Percentiles rank a stretch among this genome's conserved stretches.
phyloP scores from a whole-genome alignment of 2,329 filamentous ascomycete genomes.

The Fusarium staphyleae region DNA sequence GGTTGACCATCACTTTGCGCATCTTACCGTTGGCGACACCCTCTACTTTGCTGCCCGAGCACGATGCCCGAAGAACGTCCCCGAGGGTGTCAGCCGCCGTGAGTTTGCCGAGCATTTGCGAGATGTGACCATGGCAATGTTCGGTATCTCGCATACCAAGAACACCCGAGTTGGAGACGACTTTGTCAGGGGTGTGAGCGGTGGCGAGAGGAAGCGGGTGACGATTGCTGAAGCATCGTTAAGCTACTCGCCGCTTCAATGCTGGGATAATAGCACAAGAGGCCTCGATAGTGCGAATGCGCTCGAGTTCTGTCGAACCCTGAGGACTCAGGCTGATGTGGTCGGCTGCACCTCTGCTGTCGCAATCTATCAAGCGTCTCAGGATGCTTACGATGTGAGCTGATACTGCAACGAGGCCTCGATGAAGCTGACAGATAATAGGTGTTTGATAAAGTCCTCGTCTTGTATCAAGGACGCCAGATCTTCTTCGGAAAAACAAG shows the following conservation, averaged over 20 bases:
- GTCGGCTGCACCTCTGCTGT: constrained; percentile 64
- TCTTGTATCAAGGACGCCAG: constrained; percentile 72
- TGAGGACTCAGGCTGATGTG: constrained; percentile 67
- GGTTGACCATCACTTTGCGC: constrained; percentile 79
- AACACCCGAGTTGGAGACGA: constrained; percentile 76
- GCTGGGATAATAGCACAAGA: constrained; percentile 74
- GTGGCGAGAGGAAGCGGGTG: constrained; percentile 58
- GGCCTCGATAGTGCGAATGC: constrained; percentile 71
- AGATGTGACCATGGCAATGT: constrained; percentile 75
- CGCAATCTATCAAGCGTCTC: constrained; percentile 69
- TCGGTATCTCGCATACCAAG: constrained; percentile 72
- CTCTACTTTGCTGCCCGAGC: constrained; percentile 76
- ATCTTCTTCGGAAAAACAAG: constrained; percentile 54
- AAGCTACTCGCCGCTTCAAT: constrained; percentile 60
- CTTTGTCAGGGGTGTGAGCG: constrained; percentile 64
- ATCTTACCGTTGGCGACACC: constrained; percentile 77
- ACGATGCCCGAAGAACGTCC: constrained; percentile 66
- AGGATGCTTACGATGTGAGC: constrained; percentile 42
- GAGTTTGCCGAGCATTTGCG: constrained; percentile 66
- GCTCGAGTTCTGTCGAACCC: constrained; percentile 68
- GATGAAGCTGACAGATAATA: background rate
- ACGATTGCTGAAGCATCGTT: constrained; percentile 47
- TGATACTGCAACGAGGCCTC: background rate
- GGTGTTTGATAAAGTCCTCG: constrained; percentile 71
- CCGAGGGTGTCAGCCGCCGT: constrained; percentile 59